Evolutionary conservation across 2,329 filamentous ascomycete species (phyloP).

Genomic region (Dryadomyces quercus-mongolicae): DNA sequence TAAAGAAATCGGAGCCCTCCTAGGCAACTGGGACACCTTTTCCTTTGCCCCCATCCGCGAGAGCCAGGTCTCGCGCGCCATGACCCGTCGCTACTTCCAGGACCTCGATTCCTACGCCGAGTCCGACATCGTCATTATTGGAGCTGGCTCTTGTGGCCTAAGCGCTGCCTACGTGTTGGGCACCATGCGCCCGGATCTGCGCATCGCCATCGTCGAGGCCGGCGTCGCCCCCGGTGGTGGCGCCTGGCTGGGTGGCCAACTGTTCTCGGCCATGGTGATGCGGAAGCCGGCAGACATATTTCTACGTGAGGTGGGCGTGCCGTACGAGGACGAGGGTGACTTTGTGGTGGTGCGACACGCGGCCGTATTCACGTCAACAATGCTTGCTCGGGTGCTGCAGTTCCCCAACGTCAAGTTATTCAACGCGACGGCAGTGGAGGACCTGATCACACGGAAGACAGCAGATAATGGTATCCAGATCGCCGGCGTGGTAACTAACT

Average conservation of each 20-base stretch:
- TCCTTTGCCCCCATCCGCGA: constrained; percentile 79
- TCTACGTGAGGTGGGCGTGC: constrained; percentile 66
- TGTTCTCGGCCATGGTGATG: constrained; percentile 93
- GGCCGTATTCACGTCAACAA: constrained; percentile 79
- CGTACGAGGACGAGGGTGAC: constrained; percentile 78
- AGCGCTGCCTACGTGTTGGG: constrained; percentile 76
- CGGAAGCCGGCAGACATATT: constrained; percentile 84
- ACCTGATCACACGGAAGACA: constrained; percentile 65
- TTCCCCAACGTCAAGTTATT: constrained; percentile 94
- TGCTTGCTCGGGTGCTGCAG: constrained; percentile 69
- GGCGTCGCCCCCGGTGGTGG: constrained; percentile 79
- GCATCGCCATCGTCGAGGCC: constrained; percentile 84
- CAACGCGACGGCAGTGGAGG: constrained; percentile 87
- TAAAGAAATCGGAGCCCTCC: constrained; percentile 19
- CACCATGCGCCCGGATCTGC: constrained; percentile 74
- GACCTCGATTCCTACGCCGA: constrained; percentile 85
- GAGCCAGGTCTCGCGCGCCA: constrained; percentile 82
- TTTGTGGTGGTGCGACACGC: constrained; percentile 93
- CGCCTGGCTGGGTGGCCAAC: constrained; percentile 86
- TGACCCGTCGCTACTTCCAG: constrained; percentile 86
- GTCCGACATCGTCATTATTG: constrained; percentile 87
- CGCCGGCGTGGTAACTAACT: constrained; percentile 88
- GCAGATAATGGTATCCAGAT: constrained; percentile 50
- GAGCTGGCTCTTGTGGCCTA: constrained; percentile 73
- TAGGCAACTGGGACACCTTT: constrained; percentile 73